Base-by-base conservation (phyloP, 306 rosid species). In the Trifolium fragiferum region DNA sequence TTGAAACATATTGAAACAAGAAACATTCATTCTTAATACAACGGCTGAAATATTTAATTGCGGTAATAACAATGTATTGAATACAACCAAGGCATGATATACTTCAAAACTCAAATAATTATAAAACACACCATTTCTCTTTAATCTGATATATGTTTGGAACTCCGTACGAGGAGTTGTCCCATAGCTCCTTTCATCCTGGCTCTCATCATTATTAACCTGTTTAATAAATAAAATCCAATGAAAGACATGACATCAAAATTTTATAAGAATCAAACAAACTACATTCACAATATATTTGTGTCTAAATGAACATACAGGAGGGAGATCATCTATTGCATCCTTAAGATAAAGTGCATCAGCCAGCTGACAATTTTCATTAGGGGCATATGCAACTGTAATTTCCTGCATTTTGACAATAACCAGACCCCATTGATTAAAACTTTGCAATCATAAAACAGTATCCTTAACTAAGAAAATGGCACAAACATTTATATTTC, bases 251-350 rank as follows among this genome's bases (percentile, higher is more conserved):
- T 9, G 21, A 11, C 0, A 40, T 73, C 33, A 73, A 76, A 46
- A 25, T 19, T 61, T 25, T 18, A 54, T 18, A 23, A 46, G 8
- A 47, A 73, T 20, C 0, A 46, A 53, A 35, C 33, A 11, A 32
- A 18, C 14, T 10, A 18, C 20, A 8, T 4, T 25, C 10, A 60
- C 46, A 76, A 43, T 38, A 20, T 2, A 77, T n/a, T 21, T 38
- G 5, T 0, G 19, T 27, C 19, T 20, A 33, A 65, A 68, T 30
- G 27, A 68, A 78, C 83, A 4, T 75, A 85, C 88, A 0, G 72
- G 30, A 43, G 88, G 88, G 27, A 85, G 88, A 68, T 85, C 88
- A 6, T 76, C 55, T 66, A 85, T 35, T 35, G 86, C 86, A 67
- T 82, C 85, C 15, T 63, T 57, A 51, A 85, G 88, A 30, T 40